Evolutionary conservation across 768 basidiomycete genomes (phyloP).

Genomic region (Psilocybe azurescens): DNA sequence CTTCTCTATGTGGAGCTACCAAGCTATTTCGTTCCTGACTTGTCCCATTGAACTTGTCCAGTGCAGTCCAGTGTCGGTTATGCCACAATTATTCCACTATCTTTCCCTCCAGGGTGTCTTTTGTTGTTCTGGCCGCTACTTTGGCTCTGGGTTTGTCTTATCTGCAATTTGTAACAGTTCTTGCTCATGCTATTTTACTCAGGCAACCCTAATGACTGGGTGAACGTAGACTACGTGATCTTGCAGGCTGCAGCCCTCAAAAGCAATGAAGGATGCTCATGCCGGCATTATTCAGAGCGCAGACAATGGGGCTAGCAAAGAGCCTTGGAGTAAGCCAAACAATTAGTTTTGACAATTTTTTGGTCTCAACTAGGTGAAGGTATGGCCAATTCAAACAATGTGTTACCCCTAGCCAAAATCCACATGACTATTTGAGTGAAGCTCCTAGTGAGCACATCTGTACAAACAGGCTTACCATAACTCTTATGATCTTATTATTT

Average conservation of each 20-base stretch:
- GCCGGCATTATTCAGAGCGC: conserved; percentile 41
- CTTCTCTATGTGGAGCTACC: too few relatives aligned
- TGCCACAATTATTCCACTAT: too few relatives aligned
- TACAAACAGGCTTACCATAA: background rate
- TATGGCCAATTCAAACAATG: conserved; percentile 33
- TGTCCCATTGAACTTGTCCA: too few relatives aligned
- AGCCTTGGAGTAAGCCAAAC: conserved; percentile 30
- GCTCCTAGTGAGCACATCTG: conserved; percentile 52
- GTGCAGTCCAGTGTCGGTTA: too few relatives aligned
- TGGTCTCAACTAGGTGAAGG: conserved; percentile 23
- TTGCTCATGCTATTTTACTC: conserved; percentile 2
- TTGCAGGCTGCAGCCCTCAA: conserved; percentile 28
- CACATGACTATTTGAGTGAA: conserved; percentile 60
- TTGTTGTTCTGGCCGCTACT: background rate
- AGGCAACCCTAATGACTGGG: conserved; percentile 58
- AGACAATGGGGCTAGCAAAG: conserved; percentile 37
- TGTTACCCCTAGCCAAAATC: conserved; percentile 35
- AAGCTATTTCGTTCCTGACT: too few relatives aligned
- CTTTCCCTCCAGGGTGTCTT: too few relatives aligned
- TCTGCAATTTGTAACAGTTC: background rate
- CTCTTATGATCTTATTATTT: background rate
- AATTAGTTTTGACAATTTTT: conserved; percentile 30
- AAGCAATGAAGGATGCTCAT: conserved; percentile 38
- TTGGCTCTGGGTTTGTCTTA: background rate
- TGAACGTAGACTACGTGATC: conserved; percentile 48